A percentile compares a stretch with the other conserved stretches of the same genome.
Evolutionary conservation across 108 stramenopile genomes (phyloP).

Genomic region (Cyclostephanos tholiformis): DNA sequence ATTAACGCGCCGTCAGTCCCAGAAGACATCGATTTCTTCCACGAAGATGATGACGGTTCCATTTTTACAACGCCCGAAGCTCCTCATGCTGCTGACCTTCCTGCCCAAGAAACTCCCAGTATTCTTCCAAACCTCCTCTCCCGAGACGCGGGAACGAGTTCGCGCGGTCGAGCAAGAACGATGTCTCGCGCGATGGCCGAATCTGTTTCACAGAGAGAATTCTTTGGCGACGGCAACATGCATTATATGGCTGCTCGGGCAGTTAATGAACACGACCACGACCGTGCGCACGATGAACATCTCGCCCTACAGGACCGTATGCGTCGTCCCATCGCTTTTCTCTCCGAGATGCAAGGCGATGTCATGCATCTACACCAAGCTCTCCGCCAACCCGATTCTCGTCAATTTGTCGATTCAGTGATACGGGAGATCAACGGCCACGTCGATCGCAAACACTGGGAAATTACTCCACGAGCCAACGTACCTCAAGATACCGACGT

Average conservation of each 20-base stretch:
- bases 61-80: not conserved
- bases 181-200: slow-evolving; percentile 10
- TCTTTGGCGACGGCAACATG: slow-evolving; percentile 11
- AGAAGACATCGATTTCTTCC: not conserved
- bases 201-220: not conserved
- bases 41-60: not conserved
- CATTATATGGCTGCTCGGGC: slow-evolving; percentile 24
- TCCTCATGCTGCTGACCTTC: not conserved
- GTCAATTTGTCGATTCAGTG: slow-evolving; percentile 29
- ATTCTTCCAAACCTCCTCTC: not conserved
- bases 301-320: slow-evolving; percentile 9
- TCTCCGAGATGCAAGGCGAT: slow-evolving; percentile 34
- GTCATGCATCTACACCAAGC: slow-evolving; percentile 47
- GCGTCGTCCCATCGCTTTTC: slow-evolving; percentile 29
- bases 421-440: slow-evolving; percentile 36
- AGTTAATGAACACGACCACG: slow-evolving; percentile 24
- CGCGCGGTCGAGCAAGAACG: not conserved
- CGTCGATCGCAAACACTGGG: slow-evolving; percentile 15
- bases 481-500: slow-evolving; percentile 26
- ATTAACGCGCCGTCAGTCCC: no score
- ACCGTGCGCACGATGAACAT: not conserved
- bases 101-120: not conserved
- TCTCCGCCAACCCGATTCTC: slow-evolving; percentile 18
- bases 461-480: not conserved
- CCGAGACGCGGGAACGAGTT: not conserved